Base-by-base conservation (phyloP, 768 basidiomycete genomes). In the Dacryopinax primogenitus region DNA sequence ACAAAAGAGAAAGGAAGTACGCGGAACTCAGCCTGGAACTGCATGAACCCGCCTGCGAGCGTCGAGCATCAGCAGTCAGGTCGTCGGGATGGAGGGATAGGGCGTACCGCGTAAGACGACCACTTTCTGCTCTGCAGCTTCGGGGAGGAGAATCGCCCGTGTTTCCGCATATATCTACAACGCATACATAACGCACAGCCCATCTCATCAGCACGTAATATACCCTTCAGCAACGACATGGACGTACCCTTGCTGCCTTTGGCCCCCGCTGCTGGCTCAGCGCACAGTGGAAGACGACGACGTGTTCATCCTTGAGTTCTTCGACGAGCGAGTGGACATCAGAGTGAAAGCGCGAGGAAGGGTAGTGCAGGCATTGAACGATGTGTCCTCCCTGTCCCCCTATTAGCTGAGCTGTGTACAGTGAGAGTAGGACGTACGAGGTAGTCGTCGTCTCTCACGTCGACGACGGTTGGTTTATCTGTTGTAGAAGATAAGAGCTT, bases 361-460 rank as follows among this genome's bases (percentile, higher is more conserved):
- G 90, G 34, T 79, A 71, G 70, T 88, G 83, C 66, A 82, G 70
- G 41, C 82, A 79, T 67, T 82, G 80, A 68, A 80, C 83, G 73
- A 92, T 89, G 72, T 92, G 86, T 36, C 90, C 90, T 68, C 90
- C 90, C 12, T 72, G 33, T 11, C 3, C 7, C 4, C 15, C 18
- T 21, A 30, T 58, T 30, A 58, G 51, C 51, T 58, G 30, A 67
- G n/a, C 58, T 18, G 33, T 67, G 33, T 6, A 39, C 35, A 65
- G 32, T 35, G n/a, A 51, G 35, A 26, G 18, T 2, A 28, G 28
- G 18, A 13, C 67, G 28, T 36, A 69, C 68, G n/a, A 58, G 77
- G 74, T 80, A 88, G 68, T 92, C 90, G 65, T 85, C 82, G 73
- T 90, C 90, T n/a, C 90, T 85, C 33, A 92, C 90, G 73, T 92